Percentiles rank a stretch among this genome's conserved stretches.
phyloP scores from a whole-genome alignment of 768 basidiomycete genomes.

The Agaricus subrufescens region DNA sequence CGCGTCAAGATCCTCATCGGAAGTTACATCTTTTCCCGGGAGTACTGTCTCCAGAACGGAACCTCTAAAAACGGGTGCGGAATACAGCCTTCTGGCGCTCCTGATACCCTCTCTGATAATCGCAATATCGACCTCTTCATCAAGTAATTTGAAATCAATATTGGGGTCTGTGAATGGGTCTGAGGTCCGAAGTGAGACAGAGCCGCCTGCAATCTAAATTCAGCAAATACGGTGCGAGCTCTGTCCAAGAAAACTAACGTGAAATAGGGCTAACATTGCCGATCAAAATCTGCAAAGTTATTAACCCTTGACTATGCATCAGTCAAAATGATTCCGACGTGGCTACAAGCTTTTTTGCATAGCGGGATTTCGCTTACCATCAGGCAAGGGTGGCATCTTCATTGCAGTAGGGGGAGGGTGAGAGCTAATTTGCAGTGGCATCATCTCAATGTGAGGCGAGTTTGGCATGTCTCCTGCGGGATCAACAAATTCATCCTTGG shows the following conservation, averaged over 20 bases:
- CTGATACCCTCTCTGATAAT: slow-evolving; percentile 19
- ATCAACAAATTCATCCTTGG: slow-evolving; percentile 9
- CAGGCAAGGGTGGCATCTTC: not conserved
- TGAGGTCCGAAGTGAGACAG: slow-evolving; percentile 3
- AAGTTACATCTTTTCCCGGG: not conserved
- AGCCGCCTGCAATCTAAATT: slow-evolving; percentile 13
- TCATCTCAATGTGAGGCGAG: slow-evolving; percentile 12
- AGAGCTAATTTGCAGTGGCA: slow-evolving; percentile 8
- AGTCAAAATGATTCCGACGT: not conserved
- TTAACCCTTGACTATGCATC: not conserved
- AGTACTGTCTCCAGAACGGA: slow-evolving; percentile 11
- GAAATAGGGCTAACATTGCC: slow-evolving; percentile 9
- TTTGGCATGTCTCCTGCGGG: slow-evolving; percentile 11
- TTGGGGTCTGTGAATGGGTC: slow-evolving; percentile 23
- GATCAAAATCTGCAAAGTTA: not conserved
- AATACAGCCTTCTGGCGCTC: slow-evolving; percentile 15
- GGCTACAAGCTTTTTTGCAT: no score
- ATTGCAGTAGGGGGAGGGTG: slow-evolving; percentile 9
- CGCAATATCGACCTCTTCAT: slow-evolving; percentile 15
- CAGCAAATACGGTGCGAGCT: not conserved
- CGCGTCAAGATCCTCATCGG: slow-evolving; percentile 12
- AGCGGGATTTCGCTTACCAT: not conserved
- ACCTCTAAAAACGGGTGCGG: slow-evolving; percentile 14
- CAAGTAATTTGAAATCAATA: slow-evolving; percentile 33
- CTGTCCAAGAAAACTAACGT: slow-evolving; percentile 2